phyloP scores from a whole-genome alignment of 257 asterid species.

The Ocimum tenuiflorum region DNA sequence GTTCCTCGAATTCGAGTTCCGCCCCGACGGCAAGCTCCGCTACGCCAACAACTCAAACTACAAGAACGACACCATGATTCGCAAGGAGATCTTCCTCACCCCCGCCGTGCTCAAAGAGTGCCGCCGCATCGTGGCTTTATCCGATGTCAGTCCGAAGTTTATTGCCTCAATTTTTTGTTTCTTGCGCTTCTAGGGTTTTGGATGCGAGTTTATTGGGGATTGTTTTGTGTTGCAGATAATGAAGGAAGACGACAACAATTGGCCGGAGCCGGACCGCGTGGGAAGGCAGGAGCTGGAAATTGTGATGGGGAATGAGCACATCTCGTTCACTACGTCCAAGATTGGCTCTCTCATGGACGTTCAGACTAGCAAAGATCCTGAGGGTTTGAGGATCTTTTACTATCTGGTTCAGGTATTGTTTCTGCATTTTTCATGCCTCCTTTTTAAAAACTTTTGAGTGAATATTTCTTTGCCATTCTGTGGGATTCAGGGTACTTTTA shows the following conservation, averaged over 20 bases:
- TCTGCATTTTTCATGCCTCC: neutral
- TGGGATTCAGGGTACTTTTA: neutral
- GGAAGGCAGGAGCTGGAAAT: slow-evolving; percentile 99
- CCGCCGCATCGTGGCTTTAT: slow-evolving; percentile 83
- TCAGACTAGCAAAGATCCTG: slow-evolving; percentile 92
- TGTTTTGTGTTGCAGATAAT: slow-evolving; percentile 46
- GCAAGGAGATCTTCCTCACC: slow-evolving; percentile 83
- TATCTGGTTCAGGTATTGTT: slow-evolving; percentile 91
- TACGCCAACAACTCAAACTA: slow-evolving; percentile 95
- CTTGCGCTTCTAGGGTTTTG: slow-evolving; percentile 26
- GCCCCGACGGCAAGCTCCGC: slow-evolving; percentile 94
- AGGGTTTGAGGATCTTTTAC: slow-evolving; percentile 83
- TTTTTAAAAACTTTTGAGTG: too few species aligned
- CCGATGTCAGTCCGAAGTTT: slow-evolving; percentile 42
- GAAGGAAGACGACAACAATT: slow-evolving; percentile 96
- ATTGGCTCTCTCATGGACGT: slow-evolving; percentile 98
- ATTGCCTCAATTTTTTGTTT: neutral
- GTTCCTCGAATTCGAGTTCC: slow-evolving; percentile 81
- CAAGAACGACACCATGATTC: slow-evolving; percentile 97
- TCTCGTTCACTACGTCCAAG: slow-evolving; percentile 91
- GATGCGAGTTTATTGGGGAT: neutral
- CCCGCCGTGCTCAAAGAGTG: slow-evolving; percentile 90
- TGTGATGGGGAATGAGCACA: slow-evolving; percentile 97
- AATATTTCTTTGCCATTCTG: too few species aligned
- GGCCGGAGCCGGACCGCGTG: slow-evolving; percentile 98